Percentiles rank a stretch among this genome's conserved stretches.
Conservation (phyloP, 345 rosid species). For the Bruguiera gymnorhiza region DNA sequence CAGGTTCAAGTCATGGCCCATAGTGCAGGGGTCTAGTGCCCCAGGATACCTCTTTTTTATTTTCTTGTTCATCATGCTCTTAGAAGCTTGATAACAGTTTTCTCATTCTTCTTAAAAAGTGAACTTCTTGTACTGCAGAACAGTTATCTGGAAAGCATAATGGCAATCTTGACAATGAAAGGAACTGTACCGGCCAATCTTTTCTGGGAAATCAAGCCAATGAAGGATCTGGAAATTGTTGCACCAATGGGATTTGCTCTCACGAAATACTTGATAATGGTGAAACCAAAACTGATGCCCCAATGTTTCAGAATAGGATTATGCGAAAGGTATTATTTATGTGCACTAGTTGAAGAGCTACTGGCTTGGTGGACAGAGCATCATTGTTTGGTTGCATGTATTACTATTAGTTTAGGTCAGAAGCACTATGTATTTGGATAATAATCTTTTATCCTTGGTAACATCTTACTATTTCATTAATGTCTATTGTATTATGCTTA, state of each 20-base stretch:
- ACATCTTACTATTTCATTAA: constrained; percentile 1
- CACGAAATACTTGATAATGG: constrained; percentile 78
- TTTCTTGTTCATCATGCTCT: too few species aligned
- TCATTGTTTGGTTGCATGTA: constrained; percentile 10
- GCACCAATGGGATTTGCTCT: constrained; percentile 75
- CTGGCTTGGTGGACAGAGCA: not conserved
- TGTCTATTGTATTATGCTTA: not conserved
- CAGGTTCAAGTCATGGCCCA: too few species aligned
- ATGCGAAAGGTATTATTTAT: constrained; percentile 66
- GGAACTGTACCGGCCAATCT: constrained; percentile 33
- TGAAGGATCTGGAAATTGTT: constrained; percentile 37
- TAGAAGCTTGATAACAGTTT: not conserved
- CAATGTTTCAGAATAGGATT: constrained; percentile 37
- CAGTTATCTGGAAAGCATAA: constrained; percentile 30
- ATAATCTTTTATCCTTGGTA: constrained; percentile 12
- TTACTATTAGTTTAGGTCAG: constrained; percentile 2
- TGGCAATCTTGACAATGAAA: constrained; percentile 30
- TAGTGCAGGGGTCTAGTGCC: too few species aligned
- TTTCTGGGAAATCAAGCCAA: constrained; percentile 31
- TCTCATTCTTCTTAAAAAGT: constrained; percentile 14
- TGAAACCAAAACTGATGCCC: constrained; percentile 35
- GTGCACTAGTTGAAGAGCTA: not conserved
- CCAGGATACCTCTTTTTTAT: too few species aligned
- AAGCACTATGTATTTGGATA: constrained; percentile 12
- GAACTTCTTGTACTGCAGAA: constrained; percentile 41